Base-by-base conservation (phyloP, 768 basidiomycete species). In the Nidularia pulvinata region DNA sequence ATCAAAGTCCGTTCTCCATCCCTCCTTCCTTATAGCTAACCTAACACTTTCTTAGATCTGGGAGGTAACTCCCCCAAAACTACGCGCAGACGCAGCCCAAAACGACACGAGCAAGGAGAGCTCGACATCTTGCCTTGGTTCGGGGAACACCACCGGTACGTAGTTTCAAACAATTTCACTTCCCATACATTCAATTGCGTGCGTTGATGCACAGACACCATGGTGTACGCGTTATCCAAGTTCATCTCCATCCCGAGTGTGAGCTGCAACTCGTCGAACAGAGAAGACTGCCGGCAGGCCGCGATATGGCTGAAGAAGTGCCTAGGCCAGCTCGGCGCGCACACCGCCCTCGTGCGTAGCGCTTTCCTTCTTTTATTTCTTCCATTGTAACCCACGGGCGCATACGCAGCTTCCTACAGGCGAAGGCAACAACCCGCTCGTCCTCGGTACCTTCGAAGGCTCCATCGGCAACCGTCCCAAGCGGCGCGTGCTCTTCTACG, bases 291-390 rank as follows among this genome's bases (percentile, higher is more conserved):
- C 65, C 82, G 94, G 50, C 96, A 98, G 65, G 91, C 93, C 1
- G 95, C 94, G 5, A 88, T 95, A 44, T 95, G 94, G 87, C 71
- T 98, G 52, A 89, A 89, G 63, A 94, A 93, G 59, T 92, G 92
- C 61, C 73, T 99, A 13, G 79, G 79, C 1, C 92, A 96, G 66
- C 80, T 98, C 16, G 97, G 97, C 13, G 95, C 95, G 2, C 81
- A 88, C 36, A 82, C 94, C 0, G 74, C 79, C 7, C 73, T 98
- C 45, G 91, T 93, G 51, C 65, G 83, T 58, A 4, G n/a, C n/a
- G n/a, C n/a, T n/a, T n/a, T n/a, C n/a, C n/a, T n/a, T n/a, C n/a
- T n/a, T n/a, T n/a, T n/a, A n/a, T n/a, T n/a, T n/a, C n/a, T n/a
- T n/a, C n/a, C n/a, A n/a, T n/a, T n/a, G n/a, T n/a, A n/a, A n/a